These are phyloP conservation scores for Penicillium coprophilum DNA, from an alignment of 495 filamentous ascomycete genomes.

Conservation along the genomic window DNA sequence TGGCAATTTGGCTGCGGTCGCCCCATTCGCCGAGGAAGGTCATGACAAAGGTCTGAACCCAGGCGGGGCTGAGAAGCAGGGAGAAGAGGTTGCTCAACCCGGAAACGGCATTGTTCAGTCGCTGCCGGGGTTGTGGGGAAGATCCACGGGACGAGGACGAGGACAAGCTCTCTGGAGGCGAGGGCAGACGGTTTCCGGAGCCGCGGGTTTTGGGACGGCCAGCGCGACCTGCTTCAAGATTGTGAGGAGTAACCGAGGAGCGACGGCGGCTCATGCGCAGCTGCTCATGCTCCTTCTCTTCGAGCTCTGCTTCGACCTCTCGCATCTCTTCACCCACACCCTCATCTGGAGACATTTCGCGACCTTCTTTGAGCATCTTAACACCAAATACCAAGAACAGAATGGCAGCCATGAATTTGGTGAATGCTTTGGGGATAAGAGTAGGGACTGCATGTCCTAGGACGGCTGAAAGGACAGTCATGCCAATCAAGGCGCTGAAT, in stretches of 20 bases:
- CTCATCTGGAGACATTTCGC: constrained; percentile 81
- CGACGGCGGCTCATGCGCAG: constrained; percentile 53
- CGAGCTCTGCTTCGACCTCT: constrained; percentile 91
- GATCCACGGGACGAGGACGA: constrained; percentile 58
- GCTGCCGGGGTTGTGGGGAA: constrained; percentile 48
- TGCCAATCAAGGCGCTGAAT: constrained; percentile 83
- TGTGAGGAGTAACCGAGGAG: constrained; percentile 54
- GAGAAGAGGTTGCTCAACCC: constrained; percentile 87
- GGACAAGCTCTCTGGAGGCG: constrained; percentile 53
- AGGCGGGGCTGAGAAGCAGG: constrained; percentile 86
- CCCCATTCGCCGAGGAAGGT: constrained; percentile 99
- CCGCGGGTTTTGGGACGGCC: constrained; percentile 47
- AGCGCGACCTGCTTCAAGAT: constrained; percentile 49
- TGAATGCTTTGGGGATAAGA: constrained; percentile 83
- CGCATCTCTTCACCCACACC: constrained; percentile 94
- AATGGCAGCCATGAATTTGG: constrained; percentile 77
- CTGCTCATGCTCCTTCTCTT: constrained; percentile 81
- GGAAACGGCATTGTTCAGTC: constrained; percentile 42
- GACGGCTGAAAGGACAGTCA: constrained; percentile 97
- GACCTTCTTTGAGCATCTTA: constrained; percentile 81
- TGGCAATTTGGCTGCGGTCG: constrained; percentile 95
- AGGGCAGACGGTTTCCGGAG: constrained; percentile 50
- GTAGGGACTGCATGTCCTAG: constrained; percentile 91
- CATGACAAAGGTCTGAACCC: constrained; percentile 99
- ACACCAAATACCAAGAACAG: constrained; percentile 88